Base-by-base conservation (phyloP, 2,329 filamentous ascomycete species). In the Cordyceps javanica region DNA sequence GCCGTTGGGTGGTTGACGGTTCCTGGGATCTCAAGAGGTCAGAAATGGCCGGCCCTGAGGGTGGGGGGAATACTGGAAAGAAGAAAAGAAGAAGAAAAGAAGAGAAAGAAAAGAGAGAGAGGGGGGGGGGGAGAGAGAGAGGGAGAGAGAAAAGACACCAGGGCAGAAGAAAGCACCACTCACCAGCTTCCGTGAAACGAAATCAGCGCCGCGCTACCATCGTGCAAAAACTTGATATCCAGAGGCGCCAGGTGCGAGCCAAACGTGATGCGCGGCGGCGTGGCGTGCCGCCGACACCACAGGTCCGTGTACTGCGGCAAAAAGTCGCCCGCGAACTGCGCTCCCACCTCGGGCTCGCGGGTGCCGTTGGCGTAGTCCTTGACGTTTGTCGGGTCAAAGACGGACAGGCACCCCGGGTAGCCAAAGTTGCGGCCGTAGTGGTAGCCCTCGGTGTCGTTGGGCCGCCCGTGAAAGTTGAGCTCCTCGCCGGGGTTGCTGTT, bases 401-500 rank as follows among this genome's bases (percentile, higher is more conserved):
- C 78, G 8, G 84, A 73, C 60, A 82, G 83, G 70, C 85, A 88
- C 45, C 73, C 74, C 2, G 85, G 85, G 63, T 88, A 88, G 10
- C 85, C 85, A 63, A 82, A 86, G 67, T 87, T 86, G 3, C 64
- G 63, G 9, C 74, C 73, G 25, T 66, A 61, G n/a, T 63, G 19
- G 5, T 59, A 46, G 56, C 60, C 59, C 16, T 42, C 36, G 3
- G 61, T 63, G 44, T 65, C 62, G 58, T 62, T 64, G 30, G 88
- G 73, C 49, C 77, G 77, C 2, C 86, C 86, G 62, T 87, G 82
- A 67, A 80, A 88, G 69, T 90, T 89, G 68, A 90, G 70, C 68
- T 90, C 85, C 66, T 90, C 87, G 26, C 82, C 87, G 0, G 87
- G 87, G 64, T 90, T 89, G 62, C 86, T 74, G 62, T 82, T 71